A percentile compares a stretch with the other conserved stretches of the same genome.
phyloP scores from a whole-genome alignment of 176 grass and related monocot species.

The Musa troglodytarum region DNA sequence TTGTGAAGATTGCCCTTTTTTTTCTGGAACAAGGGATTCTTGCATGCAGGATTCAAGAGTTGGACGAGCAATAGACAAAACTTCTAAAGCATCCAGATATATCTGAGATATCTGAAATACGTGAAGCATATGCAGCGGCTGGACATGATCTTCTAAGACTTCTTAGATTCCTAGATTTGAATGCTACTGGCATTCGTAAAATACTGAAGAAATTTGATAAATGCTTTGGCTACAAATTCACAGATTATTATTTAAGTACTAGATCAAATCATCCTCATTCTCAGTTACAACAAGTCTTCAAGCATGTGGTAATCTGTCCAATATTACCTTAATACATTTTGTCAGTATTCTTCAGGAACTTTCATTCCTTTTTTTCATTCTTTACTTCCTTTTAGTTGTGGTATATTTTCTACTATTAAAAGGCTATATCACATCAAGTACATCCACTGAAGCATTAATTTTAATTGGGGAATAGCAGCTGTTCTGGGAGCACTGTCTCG shows the following conservation, averaged over 20 bases:
- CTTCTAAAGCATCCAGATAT: conserved; percentile 82
- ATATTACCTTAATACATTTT: neutral
- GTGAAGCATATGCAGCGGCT: conserved; percentile 77
- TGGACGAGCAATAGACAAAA: conserved; percentile 60
- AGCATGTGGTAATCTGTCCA: conserved; percentile 67
- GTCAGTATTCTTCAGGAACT: neutral
- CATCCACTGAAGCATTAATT: neutral
- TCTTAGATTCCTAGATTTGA: conserved; percentile 89
- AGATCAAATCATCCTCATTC: conserved; percentile 94
- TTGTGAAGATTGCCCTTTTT: conserved; percentile 86
- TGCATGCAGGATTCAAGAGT: conserved; percentile 74
- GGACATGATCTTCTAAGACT: conserved; percentile 85
- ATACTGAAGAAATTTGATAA: conserved; percentile 99
- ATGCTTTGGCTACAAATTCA: conserved; percentile 84
- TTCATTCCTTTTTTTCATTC: neutral
- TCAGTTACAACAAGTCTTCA: conserved; percentile 92
- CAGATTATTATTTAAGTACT: conserved; percentile 82
- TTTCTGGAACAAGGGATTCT: conserved; percentile 78
- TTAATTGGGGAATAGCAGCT: conserved; percentile 10
- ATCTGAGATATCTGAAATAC: conserved; percentile 60
- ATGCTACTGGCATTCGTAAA: conserved; percentile 86
- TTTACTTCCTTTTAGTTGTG: neutral
- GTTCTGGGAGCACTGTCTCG: conserved; percentile 12
- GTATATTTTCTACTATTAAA: neutral
- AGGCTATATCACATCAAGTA: neutral